Conservation (phyloP, 768 basidiomycete genomes). For the Naganishia onofrii region DNA sequence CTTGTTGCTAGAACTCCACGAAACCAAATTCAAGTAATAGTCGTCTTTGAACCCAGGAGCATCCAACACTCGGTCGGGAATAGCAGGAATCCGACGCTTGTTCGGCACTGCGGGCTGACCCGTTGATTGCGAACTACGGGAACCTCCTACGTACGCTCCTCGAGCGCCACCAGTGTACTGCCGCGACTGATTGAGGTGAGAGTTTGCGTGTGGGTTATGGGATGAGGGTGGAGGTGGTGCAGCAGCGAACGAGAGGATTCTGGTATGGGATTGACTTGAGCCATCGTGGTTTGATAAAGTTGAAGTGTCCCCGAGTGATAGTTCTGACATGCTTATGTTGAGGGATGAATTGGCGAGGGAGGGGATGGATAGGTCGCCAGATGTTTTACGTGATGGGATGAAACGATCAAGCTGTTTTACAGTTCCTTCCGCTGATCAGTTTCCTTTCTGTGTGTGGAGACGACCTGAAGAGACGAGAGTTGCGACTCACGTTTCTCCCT, state of each 20-base stretch:
- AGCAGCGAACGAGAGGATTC: constrained; percentile 77
- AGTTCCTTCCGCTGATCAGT: not conserved
- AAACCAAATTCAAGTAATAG: constrained; percentile 91
- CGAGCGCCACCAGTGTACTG: constrained; percentile 60
- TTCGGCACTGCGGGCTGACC: constrained; percentile 66
- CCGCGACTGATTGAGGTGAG: constrained; percentile 71
- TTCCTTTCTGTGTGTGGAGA: not conserved
- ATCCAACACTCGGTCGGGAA: constrained; percentile 89
- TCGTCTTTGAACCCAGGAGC: constrained; percentile 83
- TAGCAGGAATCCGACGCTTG: constrained; percentile 76
- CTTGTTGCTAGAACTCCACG: constrained; percentile 81
- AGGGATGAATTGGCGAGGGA: constrained; percentile 18
- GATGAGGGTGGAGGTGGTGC: constrained; percentile 72
- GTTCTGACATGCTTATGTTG: constrained; percentile 35
- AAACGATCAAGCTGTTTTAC: constrained; percentile 30
- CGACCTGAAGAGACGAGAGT: not conserved
- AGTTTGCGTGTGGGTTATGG: constrained; percentile 69
- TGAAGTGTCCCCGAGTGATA: constrained; percentile 33
- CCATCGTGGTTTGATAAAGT: constrained; percentile 36
- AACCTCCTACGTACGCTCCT: constrained; percentile 62
- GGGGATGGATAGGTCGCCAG: constrained; percentile 36
- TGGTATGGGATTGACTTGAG: constrained; percentile 46
- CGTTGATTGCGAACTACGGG: constrained; percentile 56
- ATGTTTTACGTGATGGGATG: constrained; percentile 24
- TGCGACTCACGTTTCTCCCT: constrained; percentile 21